Percentiles rank a stretch among this genome's conserved stretches.
phyloP scores from a whole-genome alignment of 495 filamentous ascomycete species.

The Penicillium odoratum region DNA sequence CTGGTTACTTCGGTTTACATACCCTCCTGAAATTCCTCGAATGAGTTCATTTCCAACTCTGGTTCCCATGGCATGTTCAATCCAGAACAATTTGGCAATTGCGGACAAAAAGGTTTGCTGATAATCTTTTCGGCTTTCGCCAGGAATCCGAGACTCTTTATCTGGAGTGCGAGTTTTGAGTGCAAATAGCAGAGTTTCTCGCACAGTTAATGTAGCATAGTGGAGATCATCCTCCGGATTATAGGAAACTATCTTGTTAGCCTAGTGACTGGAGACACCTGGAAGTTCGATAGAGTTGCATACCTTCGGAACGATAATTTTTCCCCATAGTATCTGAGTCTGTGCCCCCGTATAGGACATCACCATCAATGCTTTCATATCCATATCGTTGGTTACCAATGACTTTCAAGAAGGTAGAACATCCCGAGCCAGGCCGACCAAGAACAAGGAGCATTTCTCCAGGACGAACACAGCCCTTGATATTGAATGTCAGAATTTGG shows the following conservation, averaged over 20 bases:
- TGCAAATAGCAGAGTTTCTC: constrained; percentile 69
- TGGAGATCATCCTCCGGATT: constrained; percentile 77
- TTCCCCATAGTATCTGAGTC: constrained; percentile 61
- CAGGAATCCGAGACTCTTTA: constrained; percentile 56
- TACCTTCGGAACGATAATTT: constrained; percentile 61
- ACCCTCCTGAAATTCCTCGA: constrained; percentile 67
- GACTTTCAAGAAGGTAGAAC: constrained; percentile 69
- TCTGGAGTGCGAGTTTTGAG: constrained; percentile 67
- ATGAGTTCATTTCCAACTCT: constrained; percentile 67
- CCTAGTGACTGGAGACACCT: background rate
- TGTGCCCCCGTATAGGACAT: constrained; percentile 65
- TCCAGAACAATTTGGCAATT: constrained; percentile 76
- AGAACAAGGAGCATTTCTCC: constrained; percentile 63
- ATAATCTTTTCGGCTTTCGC: constrained; percentile 62
- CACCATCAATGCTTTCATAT: constrained; percentile 61
- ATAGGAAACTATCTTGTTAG: constrained; percentile 48
- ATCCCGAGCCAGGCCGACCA: constrained; percentile 70
- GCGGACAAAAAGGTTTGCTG: constrained; percentile 66
- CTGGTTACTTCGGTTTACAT: background rate
- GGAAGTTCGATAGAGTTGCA: background rate
- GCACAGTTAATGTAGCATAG: constrained; percentile 71
- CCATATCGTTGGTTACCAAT: constrained; percentile 66
- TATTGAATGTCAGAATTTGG: constrained; percentile 1
- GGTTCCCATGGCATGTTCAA: constrained; percentile 66
- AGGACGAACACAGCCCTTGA: constrained; percentile 47